Evolutionary conservation across 768 basidiomycete species (phyloP), one percentile per base, ranked within the genome.

Genomic region (Phlegmacium glaucopus): DNA sequence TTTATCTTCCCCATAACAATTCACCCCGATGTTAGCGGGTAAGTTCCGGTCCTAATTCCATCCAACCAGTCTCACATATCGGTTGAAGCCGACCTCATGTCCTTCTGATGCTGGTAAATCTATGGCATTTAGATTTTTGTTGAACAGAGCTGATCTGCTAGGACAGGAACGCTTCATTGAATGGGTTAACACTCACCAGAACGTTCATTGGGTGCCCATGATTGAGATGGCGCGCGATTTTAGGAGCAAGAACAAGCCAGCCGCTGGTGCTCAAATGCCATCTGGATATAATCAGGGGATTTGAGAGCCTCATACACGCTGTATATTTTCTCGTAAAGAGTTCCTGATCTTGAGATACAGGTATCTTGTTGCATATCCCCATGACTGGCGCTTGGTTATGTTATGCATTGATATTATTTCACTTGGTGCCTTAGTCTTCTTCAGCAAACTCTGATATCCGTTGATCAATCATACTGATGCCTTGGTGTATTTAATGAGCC

Each of bases 1-100:
- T 83, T 85, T 48, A 74, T 83, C n/a, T 84, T 87, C 44, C 85
- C 85, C 0, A 77, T 89, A 48, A 88, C 87, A 2, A 85, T 90
- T 34, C 87, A 89, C 55, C 87, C 87, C 1, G 86, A 89, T 54
- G 84, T 86, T 17, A 81, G 81, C 58, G 85, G 85, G 76, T 77
- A 63, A 55, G 77, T 59, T 8, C 30, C 30, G 16, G 17, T 30
- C 39, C 57, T 32, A 22, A 43, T 44, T 22, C 32, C 41, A 37
- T 54, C 25, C 42, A 18, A 43, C 17, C 48, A 47, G 15, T 56
- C 22, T 45, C 16, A 25, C 16, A 34, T n/a, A 28, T 18, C 18
- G 39, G 18, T 10, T 42, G 42, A 45, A 82, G 83, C 8, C 72
- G 79, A 1, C 80, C 84, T 8, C 87, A 90, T 56, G 82, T 88